Evolutionary conservation across 2,329 filamentous ascomycete genomes (phyloP), one percentile per base, ranked within the genome.

Genomic region (Onygena corvina): DNA sequence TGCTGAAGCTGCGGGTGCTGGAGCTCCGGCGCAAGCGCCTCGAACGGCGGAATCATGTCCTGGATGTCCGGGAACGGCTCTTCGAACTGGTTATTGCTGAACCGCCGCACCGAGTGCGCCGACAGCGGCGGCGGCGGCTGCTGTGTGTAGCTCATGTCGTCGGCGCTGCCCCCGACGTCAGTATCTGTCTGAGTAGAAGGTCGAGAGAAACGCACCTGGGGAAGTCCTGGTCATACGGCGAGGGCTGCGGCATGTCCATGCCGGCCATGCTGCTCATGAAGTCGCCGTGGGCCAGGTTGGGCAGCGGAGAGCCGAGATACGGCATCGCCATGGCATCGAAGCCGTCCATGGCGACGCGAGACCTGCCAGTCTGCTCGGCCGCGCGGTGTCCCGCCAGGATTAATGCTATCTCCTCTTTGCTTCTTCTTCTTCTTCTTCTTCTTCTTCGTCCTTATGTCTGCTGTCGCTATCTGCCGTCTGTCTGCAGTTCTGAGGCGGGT

Each of bases 321-420:
- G 76, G 75, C 77, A 81, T 79, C 62, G 74, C 71, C 65, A 76
- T 73, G 56, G 74, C 75, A 62, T 79, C 76, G 65, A 76, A 79
- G 63, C 74, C 71, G 60, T 79, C 76, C 70, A 73, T 73, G 53
- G 58, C 61, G 57, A 58, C 11, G 27, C 27, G 27, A 5, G 27
- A 29, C 11, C 5, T 29, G 27, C 4, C 4, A n/a, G 4, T n/a
- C n/a, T n/a, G n/a, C n/a, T n/a, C n/a, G n/a, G n/a, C n/a, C n/a
- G n/a, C n/a, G n/a, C n/a, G n/a, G n/a, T n/a, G n/a, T n/a, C n/a
- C n/a, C n/a, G n/a, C n/a, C n/a, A n/a, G n/a, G n/a, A n/a, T 36
- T 36, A 8, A 3, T 34, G 2, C 16, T n/a, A 14, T 34, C 31
- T 34, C 31, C 11, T 34, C 31, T 34, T n/a, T 11, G 12, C 31